These are phyloP conservation scores for Botryotinia calthae DNA, from an alignment of 2,329 filamentous ascomycete genomes.

Conservation along the genomic window DNA sequence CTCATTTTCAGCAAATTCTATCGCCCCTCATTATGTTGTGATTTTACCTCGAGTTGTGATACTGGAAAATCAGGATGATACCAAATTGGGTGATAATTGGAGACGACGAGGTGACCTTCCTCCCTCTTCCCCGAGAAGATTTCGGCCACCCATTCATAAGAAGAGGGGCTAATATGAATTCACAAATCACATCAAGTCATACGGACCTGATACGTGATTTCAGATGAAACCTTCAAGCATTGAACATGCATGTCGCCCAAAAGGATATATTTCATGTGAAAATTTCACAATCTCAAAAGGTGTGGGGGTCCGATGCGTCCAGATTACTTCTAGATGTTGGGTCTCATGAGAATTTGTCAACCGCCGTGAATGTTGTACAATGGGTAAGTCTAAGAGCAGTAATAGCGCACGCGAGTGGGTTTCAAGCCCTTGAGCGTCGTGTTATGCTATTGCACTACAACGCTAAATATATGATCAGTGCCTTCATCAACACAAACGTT, in stretches of 20 bases:
- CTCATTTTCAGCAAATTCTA: background rate
- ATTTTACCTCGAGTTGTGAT: slow-evolving; percentile 1
- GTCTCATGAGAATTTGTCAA: background rate
- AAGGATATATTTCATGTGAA: background rate
- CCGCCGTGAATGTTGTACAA: background rate
- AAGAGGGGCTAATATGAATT: background rate
- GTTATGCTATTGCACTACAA: background rate
- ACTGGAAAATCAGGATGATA: background rate
- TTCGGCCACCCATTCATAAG: background rate
- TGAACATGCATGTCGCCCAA: slow-evolving; percentile 3
- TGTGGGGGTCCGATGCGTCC: background rate
- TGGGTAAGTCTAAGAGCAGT: background rate
- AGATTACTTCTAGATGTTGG: background rate
- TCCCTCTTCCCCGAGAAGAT: background rate
- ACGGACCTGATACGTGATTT: background rate
- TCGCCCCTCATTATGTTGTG: background rate
- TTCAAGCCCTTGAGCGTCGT: background rate
- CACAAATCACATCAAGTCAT: background rate
- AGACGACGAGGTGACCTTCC: background rate
- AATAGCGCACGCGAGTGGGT: slow-evolving; percentile 11
- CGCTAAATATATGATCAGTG: background rate
- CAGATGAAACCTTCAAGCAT: background rate
- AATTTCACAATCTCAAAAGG: background rate
- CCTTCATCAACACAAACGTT: background rate
- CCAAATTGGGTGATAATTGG: slow-evolving; percentile 1